These are phyloP conservation scores for Podila minutissima DNA, from an alignment of 192 early-diverging fungal genomes.

Conservation along the genomic window DNA sequence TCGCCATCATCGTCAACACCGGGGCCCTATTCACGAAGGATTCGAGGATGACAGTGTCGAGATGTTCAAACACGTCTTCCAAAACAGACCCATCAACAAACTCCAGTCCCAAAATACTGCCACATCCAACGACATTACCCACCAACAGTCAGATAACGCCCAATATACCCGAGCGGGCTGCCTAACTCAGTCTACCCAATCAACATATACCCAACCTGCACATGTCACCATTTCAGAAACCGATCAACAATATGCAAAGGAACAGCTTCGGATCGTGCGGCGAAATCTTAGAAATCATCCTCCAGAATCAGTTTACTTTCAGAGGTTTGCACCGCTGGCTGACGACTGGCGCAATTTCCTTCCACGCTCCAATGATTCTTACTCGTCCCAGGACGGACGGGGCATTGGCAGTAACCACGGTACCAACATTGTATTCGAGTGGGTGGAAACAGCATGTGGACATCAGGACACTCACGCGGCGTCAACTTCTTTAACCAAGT, in stretches of 20 bases:
- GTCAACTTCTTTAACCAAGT: neutral
- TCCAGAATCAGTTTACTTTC: conserved; percentile 21
- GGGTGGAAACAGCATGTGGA: neutral
- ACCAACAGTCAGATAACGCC: neutral
- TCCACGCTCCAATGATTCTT: conserved; percentile 1
- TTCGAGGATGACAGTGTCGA: conserved; percentile 5
- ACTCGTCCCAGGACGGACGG: neutral
- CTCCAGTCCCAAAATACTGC: neutral
- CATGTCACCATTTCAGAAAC: neutral
- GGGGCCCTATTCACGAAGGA: conserved; percentile 5
- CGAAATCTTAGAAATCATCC: conserved; percentile 14
- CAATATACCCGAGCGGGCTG: neutral
- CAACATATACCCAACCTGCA: neutral
- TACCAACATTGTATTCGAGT: neutral
- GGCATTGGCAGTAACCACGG: neutral
- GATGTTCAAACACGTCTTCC: conserved; percentile 23
- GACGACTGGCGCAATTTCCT: conserved; percentile 43
- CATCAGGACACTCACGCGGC: neutral
- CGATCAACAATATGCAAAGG: conserved; percentile 16
- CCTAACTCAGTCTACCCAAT: no score
- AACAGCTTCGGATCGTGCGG: conserved; percentile 31
- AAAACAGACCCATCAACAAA: conserved; percentile 32
- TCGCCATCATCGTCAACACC: conserved; percentile 1
- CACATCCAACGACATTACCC: neutral
- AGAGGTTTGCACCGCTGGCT: conserved; percentile 10